Evolutionary conservation across 768 basidiomycete genomes (phyloP).

Genomic region (Solioccasus polychromus): DNA sequence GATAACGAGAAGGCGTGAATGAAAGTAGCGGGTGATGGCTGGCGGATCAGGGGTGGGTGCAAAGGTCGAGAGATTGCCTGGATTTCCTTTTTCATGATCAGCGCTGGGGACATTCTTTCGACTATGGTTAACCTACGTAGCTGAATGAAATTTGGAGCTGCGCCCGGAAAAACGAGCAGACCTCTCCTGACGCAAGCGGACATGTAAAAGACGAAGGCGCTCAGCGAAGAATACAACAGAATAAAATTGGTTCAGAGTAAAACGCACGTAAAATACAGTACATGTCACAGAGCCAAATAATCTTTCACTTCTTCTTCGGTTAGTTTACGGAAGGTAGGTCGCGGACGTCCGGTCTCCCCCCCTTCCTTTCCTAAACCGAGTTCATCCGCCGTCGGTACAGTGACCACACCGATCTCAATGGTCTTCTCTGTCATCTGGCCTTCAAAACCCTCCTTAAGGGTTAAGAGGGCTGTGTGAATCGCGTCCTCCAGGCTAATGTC

Average conservation of each 20-base stretch:
- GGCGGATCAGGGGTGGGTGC: constrained; percentile 30
- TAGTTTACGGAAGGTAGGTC: constrained; percentile 91
- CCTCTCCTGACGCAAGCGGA: constrained; percentile 4
- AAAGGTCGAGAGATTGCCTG: constrained; percentile 4
- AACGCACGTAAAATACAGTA: constrained; percentile 32
- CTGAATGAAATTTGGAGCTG: constrained; percentile 6
- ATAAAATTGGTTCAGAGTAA: constrained; percentile 17
- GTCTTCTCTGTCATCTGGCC: constrained; percentile 99
- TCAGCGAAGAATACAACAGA: constrained; percentile 15
- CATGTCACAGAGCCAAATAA: constrained; percentile 78
- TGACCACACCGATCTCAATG: constrained; percentile 96
- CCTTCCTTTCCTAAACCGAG: constrained; percentile 64
- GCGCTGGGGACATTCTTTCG: constrained; percentile 14
- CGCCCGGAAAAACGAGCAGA: constrained; percentile 3
- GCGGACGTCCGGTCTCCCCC: constrained; percentile 64
- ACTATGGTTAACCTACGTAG: constrained; percentile 7
- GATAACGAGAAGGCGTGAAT: constrained; percentile 32
- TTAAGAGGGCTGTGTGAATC: constrained; percentile 96
- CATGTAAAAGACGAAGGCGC: constrained; percentile 10
- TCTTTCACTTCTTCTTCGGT: constrained; percentile 96
- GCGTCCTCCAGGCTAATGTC: constrained; percentile 98
- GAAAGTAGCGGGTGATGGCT: constrained; percentile 20
- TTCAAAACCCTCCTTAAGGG: constrained; percentile 98
- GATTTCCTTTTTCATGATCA: constrained; percentile 31
- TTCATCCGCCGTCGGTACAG: constrained; percentile 70